These are phyloP conservation scores for Tolypocladium album DNA, from an alignment of 2,329 filamentous ascomycete genomes.

Conservation along the genomic window DNA sequence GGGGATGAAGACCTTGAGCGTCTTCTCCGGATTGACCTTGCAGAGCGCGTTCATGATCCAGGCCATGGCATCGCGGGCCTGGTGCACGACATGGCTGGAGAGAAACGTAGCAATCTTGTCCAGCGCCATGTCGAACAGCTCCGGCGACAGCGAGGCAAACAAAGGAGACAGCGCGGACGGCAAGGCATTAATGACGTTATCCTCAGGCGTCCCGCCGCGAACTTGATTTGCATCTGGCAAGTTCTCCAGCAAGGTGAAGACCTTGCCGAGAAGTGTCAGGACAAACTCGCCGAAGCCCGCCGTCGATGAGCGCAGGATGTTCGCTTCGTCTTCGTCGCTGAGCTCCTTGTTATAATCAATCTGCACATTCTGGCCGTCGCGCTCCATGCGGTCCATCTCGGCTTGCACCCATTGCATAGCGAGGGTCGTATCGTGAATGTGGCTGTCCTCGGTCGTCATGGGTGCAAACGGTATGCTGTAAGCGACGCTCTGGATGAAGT, in stretches of 20 bases:
- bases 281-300: constrained; percentile 91
- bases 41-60: constrained; percentile 96
- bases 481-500: constrained; percentile 90
- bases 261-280: constrained; percentile 78
- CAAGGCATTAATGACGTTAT: constrained; percentile 91
- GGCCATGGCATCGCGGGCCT: constrained; percentile 94
- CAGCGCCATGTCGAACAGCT: constrained; percentile 83
- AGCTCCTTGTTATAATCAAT: constrained; percentile 78
- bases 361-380: constrained; percentile 72
- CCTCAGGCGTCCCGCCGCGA: constrained; percentile 84
- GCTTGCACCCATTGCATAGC: constrained; percentile 90
- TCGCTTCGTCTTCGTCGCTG: constrained; percentile 74
- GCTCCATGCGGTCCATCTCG: constrained; percentile 89
- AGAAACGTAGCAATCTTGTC: constrained; percentile 91
- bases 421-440: constrained; percentile 61
- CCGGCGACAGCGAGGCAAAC: constrained; percentile 81
- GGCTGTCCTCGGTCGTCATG: constrained; percentile 46
- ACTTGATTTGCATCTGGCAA: constrained; percentile 82
- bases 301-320: constrained; percentile 85
- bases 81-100: constrained; percentile 88
- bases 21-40: constrained; percentile 91
- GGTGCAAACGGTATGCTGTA: constrained; percentile 93
- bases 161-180: constrained; percentile 86
- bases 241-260: constrained; percentile 93
- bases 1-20: constrained; percentile 80